These are phyloP conservation scores for Yarrowia galli DNA, from an alignment of 1,139 yeast genomes.

Conservation along the genomic window DNA sequence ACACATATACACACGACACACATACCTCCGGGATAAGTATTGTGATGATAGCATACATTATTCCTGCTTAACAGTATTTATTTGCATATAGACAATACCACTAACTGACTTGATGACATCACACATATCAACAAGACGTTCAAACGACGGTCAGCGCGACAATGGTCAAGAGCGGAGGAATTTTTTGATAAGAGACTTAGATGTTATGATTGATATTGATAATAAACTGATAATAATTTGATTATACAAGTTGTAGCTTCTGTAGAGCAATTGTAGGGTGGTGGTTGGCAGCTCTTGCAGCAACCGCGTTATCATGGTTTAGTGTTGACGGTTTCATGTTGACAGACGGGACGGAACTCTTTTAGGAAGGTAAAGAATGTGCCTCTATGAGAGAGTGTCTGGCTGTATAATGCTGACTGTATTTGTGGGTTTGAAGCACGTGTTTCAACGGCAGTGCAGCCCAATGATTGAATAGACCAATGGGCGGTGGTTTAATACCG, in stretches of 20 bases:
- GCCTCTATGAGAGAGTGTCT: no score
- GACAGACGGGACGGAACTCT: no score
- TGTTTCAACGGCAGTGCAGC: no score
- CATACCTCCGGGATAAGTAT: conserved; percentile 36
- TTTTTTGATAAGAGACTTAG: conserved; percentile 12
- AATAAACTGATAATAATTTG: not conserved
- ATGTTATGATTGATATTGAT: not conserved
- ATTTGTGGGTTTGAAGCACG: no score
- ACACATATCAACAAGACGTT: conserved; percentile 21
- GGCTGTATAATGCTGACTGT: no score
- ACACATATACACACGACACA: not conserved
- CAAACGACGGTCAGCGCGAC: conserved; percentile 36
- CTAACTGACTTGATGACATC: conserved; percentile 31
- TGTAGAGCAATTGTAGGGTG: no score
- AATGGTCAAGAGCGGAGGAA: conserved; percentile 23
- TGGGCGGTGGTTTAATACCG: no score
- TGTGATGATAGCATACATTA: conserved; percentile 31
- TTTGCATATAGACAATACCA: conserved; percentile 39
- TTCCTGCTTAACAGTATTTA: conserved; percentile 39
- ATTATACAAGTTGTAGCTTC: not conserved
- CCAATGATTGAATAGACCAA: no score
- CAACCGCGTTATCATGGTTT: no score
- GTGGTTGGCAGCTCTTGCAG: no score
- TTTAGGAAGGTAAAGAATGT: no score
- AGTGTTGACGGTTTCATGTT: no score